Evolutionary conservation across 805 yeast genomes (phyloP).

Genomic region (Brettanomyces naardenensis): DNA sequence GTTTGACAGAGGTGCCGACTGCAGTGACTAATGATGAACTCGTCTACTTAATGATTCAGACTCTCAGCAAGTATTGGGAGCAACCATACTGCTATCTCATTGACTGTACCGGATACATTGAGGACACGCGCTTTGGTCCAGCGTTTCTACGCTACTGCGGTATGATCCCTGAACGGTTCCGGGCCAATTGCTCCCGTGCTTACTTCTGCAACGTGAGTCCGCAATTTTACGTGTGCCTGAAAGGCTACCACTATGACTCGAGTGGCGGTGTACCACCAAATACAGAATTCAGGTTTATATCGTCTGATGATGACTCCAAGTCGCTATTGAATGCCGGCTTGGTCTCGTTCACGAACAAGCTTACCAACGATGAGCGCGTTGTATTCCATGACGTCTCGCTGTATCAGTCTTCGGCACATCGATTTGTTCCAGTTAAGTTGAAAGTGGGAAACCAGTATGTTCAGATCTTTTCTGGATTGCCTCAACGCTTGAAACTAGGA

Average conservation of each 20-base stretch:
- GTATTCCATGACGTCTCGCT: slow-evolving; percentile 43
- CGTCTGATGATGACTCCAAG: slow-evolving; percentile 38
- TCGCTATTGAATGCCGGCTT: slow-evolving; percentile 38
- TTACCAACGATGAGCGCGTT: slow-evolving; percentile 43
- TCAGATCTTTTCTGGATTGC: slow-evolving; percentile 43
- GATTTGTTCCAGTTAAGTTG: slow-evolving; percentile 51
- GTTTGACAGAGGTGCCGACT: slow-evolving; percentile 22
- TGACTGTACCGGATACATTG: slow-evolving; percentile 58
- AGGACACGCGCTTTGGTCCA: slow-evolving; percentile 7
- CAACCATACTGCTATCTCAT: slow-evolving; percentile 51
- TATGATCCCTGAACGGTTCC: slow-evolving; percentile 42
- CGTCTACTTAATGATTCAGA: slow-evolving; percentile 53
- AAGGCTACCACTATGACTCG: slow-evolving; percentile 4
- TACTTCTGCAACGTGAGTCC: slow-evolving; percentile 45
- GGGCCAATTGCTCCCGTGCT: slow-evolving; percentile 42
- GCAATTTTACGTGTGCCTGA: slow-evolving; percentile 12
- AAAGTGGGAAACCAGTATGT: slow-evolving; percentile 65
- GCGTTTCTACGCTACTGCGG: slow-evolving; percentile 14
- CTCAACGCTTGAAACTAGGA: slow-evolving; percentile 31
- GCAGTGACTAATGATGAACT: slow-evolving; percentile 32
- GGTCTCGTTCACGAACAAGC: slow-evolving; percentile 31
- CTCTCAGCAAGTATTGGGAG: slow-evolving; percentile 65
- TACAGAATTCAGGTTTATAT: slow-evolving; percentile 28
- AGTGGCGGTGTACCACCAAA: background rate
- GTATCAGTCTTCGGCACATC: slow-evolving; percentile 39